These are phyloP conservation scores for Dioscorea dumetorum DNA, from an alignment of 106 monocot species.

Conservation along the genomic window DNA sequence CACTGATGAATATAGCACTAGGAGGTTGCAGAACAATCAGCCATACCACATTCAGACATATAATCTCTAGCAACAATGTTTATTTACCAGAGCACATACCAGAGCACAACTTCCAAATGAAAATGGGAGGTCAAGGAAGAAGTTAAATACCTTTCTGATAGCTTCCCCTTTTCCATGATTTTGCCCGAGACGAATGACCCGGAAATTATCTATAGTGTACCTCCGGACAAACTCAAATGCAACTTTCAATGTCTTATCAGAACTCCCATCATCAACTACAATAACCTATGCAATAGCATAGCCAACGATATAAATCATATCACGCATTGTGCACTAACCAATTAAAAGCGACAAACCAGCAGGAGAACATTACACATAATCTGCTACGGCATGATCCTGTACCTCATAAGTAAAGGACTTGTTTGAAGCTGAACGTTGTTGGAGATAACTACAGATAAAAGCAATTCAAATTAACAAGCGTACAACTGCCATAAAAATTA, in stretches of 20 bases:
- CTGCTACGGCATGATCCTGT: not conserved
- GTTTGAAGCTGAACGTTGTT: slow-evolving; percentile 56
- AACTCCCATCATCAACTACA: slow-evolving; percentile 97
- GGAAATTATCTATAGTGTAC: slow-evolving; percentile 81
- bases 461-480: not conserved
- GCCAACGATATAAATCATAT: not conserved
- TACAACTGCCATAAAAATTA: too few relatives aligned
- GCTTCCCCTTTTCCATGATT: slow-evolving; percentile 99
- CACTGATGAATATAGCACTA: too few relatives aligned
- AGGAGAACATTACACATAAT: not conserved
- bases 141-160: slow-evolving; percentile 67
- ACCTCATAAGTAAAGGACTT: slow-evolving; percentile 93
- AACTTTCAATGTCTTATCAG: slow-evolving; percentile 77
- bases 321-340: not conserved
- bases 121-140: too few relatives aligned
- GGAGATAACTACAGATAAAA: slow-evolving; percentile 67
- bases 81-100: too few relatives aligned
- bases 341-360: not conserved
- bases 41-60: too few relatives aligned
- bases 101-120: too few relatives aligned
- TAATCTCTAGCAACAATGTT: too few relatives aligned
- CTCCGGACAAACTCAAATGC: slow-evolving; percentile 89
- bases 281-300: slow-evolving; percentile 44
- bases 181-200: slow-evolving; percentile 76
- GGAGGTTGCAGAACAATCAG: too few relatives aligned